Base-by-base conservation (phyloP, 805 yeast genomes). In the Suhomyces prunicola region DNA sequence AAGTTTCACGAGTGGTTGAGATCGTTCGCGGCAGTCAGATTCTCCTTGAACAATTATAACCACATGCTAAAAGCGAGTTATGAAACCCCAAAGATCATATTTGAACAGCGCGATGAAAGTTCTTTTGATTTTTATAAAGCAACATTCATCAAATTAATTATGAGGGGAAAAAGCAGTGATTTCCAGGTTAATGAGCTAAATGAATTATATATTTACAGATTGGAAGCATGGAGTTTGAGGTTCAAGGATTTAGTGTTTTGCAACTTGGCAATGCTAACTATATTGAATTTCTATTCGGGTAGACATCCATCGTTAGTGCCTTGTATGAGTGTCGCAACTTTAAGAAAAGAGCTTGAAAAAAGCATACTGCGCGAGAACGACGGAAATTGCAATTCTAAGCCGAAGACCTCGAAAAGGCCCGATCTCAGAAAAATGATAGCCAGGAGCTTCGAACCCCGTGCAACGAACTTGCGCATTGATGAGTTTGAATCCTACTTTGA, bases 1-100 rank as follows among this genome's bases (percentile, higher is more conserved):
- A 50, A 46, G 12, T 67, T 68, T 50, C 65, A 67, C 54, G 54
- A 54, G 10, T 57, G 60, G 29, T 23, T 67, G 27, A 35, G n/a
- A 15, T 15, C 41, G 3, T 22, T 24, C 12, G 35, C 44, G 19
- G n/a, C 29, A 9, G 23, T 26, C 33, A 22, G 27, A 22, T 31
- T 47, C 13, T 13, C 48, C 6, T 35, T 47, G 19, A 24, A 19
- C 10, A 47, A 53, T 17, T 53, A 51, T 23, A 23, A 27, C 19
- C n/a, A 31, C 12, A 53, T 56, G 41, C 35, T 54, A 7, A 24
- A 36, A 23, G 62, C 55, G 6, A 42, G 57, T 17, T 47, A 35
- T 36, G 49, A 40, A 9, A 22, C 47, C 1, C 62, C 63, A 4
- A 33, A 48, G 6, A 15, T 60, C 5, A 9, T 33, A 13, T n/a